Evolutionary conservation across 2,329 filamentous ascomycete species (phyloP).

Genomic region (Colletotrichum endophyticum): DNA sequence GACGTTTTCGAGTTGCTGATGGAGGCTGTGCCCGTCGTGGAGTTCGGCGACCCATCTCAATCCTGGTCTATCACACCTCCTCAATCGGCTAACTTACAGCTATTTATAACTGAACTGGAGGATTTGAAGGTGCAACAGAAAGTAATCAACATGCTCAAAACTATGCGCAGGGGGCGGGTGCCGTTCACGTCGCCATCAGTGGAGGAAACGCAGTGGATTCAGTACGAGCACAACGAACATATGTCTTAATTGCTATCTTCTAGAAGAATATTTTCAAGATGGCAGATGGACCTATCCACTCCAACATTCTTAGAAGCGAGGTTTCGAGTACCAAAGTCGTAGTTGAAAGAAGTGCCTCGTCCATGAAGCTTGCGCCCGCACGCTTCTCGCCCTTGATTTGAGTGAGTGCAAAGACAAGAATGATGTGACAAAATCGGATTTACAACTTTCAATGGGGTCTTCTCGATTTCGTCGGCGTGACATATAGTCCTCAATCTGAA

Average conservation of each 20-base stretch:
- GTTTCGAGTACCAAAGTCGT: not conserved
- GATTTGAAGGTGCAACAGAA: not conserved
- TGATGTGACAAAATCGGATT: not conserved
- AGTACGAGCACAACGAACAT: not conserved
- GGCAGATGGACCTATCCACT: accelerated
- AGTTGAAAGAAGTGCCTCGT: not conserved
- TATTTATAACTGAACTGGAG: not conserved
- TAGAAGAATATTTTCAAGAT: not conserved
- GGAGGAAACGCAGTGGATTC: not conserved
- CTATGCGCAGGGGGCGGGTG: not conserved
- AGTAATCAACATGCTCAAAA: not conserved
- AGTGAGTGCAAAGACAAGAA: not conserved
- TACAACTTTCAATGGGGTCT: not conserved
- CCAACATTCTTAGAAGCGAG: not conserved
- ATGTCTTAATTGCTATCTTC: not conserved
- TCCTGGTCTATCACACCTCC: not conserved
- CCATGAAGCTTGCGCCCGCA: not conserved
- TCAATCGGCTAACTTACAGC: not conserved
- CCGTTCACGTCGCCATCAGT: not conserved
- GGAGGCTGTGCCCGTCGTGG: not conserved
- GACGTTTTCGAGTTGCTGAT: not conserved
- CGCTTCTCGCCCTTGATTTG: not conserved
- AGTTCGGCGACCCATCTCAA: not conserved
- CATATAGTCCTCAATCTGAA: not conserved
- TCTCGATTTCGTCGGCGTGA: not conserved